Base-by-base conservation (phyloP, 768 basidiomycete species). In the Arthromyces matolae region DNA sequence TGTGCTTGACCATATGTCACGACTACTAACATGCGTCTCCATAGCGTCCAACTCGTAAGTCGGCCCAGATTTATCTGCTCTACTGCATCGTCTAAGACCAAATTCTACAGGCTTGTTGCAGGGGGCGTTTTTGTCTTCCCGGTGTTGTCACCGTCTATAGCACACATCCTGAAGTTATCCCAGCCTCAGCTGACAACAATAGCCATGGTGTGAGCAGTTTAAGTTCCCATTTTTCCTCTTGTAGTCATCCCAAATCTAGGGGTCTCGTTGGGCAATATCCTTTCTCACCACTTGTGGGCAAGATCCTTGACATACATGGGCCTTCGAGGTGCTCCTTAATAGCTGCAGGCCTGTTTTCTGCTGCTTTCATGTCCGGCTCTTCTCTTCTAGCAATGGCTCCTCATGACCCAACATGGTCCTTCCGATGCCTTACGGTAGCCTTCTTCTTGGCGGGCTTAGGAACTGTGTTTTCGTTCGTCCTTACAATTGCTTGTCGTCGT, bases 221-320 rank as follows among this genome's bases (percentile, higher is more conserved):
- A 18, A 20, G 18, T 40, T 29, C 19, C 23, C 3, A 20, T 12
- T 22, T 20, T 25, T 8, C 19, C 31, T 9, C 16, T 12, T 13
- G 20, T 45, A 20, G 23, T 19, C 14, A 40, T 51, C 13, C 37
- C n/a, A 48, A 33, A 53, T 47, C 24, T 42, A 91, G 89, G n/a
- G 89, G 85, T 2, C 81, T 92, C 77, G 77, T 82, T 52, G 84
- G 86, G 4, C 88, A 91, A 68, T 91, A 92, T 62, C 86, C 87
- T 3, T 72, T 88, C 49, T 78, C 84, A 16, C 80, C 81, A 2
- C 13, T 88, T 1, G 80, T 84, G 33, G 89, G 89, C 37, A 83
- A 79, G 52, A 60, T 83, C 2, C 71, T 87, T 33, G 89, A 92
- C 64, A 57, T 58, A 31, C 75, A 80, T 56, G 89, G 89, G 0